Base-by-base conservation (phyloP, 345 rosid species). In the Dipteronia sinensis region DNA sequence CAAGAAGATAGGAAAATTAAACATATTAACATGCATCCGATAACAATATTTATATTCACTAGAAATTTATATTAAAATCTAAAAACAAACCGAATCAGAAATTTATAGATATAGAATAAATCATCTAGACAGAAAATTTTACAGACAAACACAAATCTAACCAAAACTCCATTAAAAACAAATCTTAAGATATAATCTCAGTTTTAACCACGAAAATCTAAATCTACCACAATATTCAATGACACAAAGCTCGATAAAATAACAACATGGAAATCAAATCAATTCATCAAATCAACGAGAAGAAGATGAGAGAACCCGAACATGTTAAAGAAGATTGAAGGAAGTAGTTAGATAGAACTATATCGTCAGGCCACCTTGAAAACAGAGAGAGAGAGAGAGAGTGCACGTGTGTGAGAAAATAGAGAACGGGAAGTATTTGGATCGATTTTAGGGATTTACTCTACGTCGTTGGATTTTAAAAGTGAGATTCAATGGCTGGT, bases 361-460 rank as follows among this genome's bases (percentile, higher is more conserved):
- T 42, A 38, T 38, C 40, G 67, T 29, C 67, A 51, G 34, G 16
- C 44, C 25, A 27, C 6, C 71, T 65, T 29, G 19, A 11, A 17
- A 10, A 17, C 13, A 3, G 2, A 19, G 12, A 16, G 71, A 40
- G 71, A 67, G 71, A 1, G 31, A 31, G 34, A 31, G 34, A 31
- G 34, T 8, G 70, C 8, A 6, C 17, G 13, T 19, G n/a, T 40
- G 59, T 9, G 19, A 25, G 69, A 7, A 61, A 12, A 5, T 3
- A 38, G 17, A 34, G 29, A 22, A 2, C 0, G 1, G 7, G 2
- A 11, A 12, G 47, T 12, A 12, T n/a, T 11, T 6, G 6, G 0
- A 42, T 16, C 11, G 44, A 42, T 61, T 44, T 46, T 73, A 73
- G 46, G 69, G 69, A 25, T 74, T 74, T 63, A 25, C 27, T 63